These are phyloP conservation scores for Aspergillus unguis DNA, from an alignment of 2,329 filamentous ascomycete genomes.

Conservation along the genomic window DNA sequence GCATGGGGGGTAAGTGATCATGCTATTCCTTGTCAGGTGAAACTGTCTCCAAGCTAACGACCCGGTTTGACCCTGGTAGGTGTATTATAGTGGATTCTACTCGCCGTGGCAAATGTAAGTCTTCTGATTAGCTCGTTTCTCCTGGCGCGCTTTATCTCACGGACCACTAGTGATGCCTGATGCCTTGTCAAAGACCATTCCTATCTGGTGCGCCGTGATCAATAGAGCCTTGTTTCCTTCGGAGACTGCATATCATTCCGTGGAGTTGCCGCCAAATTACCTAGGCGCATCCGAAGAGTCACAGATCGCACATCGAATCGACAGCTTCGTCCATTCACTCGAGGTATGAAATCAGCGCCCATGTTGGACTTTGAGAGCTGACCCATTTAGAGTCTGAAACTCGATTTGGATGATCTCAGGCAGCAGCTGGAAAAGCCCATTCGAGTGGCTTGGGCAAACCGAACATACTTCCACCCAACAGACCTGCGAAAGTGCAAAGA, in stretches of 20 bases:
- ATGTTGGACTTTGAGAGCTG: background rate
- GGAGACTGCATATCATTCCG: constrained; percentile 44
- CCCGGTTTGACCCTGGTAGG: constrained; percentile 22
- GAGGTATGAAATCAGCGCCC: constrained; percentile 29
- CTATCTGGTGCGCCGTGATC: constrained; percentile 87
- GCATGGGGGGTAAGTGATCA: constrained; percentile 60
- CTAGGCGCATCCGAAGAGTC: constrained; percentile 72
- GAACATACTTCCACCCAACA: constrained; percentile 55
- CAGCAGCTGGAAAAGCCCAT: constrained; percentile 66
- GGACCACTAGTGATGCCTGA: constrained; percentile 72
- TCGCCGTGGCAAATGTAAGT: constrained; percentile 75
- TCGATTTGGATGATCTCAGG: constrained; percentile 57
- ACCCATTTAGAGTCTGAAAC: constrained; percentile 54
- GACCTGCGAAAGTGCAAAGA: constrained; percentile 46
- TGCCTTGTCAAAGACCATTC: constrained; percentile 87
- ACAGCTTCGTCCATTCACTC: constrained; percentile 52
- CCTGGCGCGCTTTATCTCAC: constrained; percentile 19
- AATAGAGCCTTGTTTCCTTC: constrained; percentile 74
- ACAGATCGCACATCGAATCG: constrained; percentile 68
- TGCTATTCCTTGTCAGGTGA: background rate
- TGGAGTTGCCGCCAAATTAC: constrained; percentile 69
- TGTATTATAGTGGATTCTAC: constrained; percentile 89
- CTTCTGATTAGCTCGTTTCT: constrained; percentile 5
- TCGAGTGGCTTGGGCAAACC: constrained; percentile 75
- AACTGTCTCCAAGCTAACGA: constrained; percentile 11